These are phyloP conservation scores for Strobilomyces dryophilus DNA, from an alignment of 768 basidiomycete species.

Conservation along the genomic window DNA sequence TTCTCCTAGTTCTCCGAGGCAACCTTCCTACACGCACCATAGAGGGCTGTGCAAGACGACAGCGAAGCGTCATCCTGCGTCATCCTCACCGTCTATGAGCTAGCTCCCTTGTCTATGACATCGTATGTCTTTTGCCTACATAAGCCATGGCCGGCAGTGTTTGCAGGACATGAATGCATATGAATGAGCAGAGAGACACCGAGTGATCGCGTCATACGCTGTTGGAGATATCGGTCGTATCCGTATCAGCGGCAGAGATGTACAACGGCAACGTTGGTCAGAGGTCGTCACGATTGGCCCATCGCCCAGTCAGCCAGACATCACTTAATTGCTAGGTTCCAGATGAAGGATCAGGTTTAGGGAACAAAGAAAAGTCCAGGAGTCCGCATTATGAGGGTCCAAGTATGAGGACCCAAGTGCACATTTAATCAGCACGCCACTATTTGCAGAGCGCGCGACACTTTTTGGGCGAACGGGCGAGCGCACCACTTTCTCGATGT, in stretches of 20 bases:
- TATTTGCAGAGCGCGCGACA: too few species aligned
- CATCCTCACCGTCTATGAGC: neutral
- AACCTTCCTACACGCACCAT: neutral
- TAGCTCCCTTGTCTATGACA: slow-evolving; percentile 5
- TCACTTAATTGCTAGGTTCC: slow-evolving; percentile 1
- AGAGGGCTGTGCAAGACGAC: slow-evolving; percentile 4
- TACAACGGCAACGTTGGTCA: neutral
- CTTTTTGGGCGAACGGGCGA: too few species aligned
- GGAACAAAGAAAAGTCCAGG: slow-evolving; percentile 1
- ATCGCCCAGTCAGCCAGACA: slow-evolving; percentile 2
- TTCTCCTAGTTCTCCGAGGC: slow-evolving; percentile 18
- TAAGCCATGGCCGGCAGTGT: neutral
- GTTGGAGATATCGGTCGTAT: slow-evolving; percentile 6
- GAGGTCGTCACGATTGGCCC: slow-evolving; percentile 2
- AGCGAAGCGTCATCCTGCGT: neutral
- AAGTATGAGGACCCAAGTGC: too few species aligned
- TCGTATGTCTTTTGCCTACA: neutral
- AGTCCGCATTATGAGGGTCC: too few species aligned
- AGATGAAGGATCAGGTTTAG: slow-evolving; percentile 4
- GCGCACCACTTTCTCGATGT: too few species aligned
- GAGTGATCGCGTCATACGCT: slow-evolving; percentile 13
- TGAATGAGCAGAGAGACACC: slow-evolving; percentile 8
- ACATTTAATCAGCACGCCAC: too few species aligned
- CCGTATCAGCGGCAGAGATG: slow-evolving; percentile 14
- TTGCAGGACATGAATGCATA: slow-evolving; percentile 3